A percentile compares a stretch with the other conserved stretches of the same genome.
phyloP scores from a whole-genome alignment of 441 rosid genomes.

The Arabidopsis hybrid region DNA sequence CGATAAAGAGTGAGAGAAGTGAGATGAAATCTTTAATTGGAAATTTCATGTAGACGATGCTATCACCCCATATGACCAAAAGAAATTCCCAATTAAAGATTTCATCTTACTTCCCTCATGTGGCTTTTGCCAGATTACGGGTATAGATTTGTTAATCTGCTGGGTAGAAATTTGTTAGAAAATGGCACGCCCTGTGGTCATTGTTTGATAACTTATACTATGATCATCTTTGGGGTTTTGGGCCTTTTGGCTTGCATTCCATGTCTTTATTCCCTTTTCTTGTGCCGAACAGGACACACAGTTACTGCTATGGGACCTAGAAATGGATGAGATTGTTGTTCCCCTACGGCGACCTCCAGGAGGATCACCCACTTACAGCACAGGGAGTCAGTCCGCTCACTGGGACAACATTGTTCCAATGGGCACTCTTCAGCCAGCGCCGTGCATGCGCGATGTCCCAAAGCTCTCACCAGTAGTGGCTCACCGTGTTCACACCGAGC shows the following conservation, averaged over 20 bases:
- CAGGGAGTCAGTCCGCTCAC: conserved; percentile 97
- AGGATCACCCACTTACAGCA: conserved; percentile 95
- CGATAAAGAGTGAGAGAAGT: not conserved
- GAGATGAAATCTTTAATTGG: not conserved
- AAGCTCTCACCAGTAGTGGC: conserved; percentile 87
- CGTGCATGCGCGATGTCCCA: conserved; percentile 88
- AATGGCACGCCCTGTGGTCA: not conserved
- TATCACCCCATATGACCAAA: too few relatives aligned
- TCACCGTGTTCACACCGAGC: conserved; percentile 91
- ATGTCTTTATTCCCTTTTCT: too few relatives aligned
- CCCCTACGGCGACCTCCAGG: conserved; percentile 90
- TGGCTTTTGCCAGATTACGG: conserved; percentile 1
- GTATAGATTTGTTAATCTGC: not conserved
- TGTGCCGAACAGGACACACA: conserved; percentile 72
- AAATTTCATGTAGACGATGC: not conserved
- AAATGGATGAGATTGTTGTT: conserved; percentile 98
- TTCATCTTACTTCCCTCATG: not conserved
- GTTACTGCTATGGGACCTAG: conserved; percentile 95
- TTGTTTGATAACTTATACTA: not conserved
- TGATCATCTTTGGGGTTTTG: not conserved
- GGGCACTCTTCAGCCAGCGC: conserved; percentile 90
- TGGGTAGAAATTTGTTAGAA: not conserved
- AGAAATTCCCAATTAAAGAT: too few relatives aligned
- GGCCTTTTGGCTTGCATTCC: not conserved
- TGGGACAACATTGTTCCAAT: conserved; percentile 83